Base-by-base conservation (phyloP, 176 grass and related monocot species). In the Oryza brachyantha region DNA sequence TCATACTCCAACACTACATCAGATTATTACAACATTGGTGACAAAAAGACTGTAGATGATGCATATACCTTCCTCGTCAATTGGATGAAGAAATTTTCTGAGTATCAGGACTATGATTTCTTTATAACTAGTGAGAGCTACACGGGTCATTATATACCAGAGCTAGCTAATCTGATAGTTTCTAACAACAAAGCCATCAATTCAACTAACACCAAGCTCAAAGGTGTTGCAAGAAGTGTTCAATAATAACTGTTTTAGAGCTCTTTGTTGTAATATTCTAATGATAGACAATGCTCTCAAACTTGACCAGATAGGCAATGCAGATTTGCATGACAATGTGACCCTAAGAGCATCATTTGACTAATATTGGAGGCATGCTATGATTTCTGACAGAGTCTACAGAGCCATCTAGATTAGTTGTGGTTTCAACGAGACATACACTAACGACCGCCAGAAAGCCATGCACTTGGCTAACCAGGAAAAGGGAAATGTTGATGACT, bases 111-210 rank as follows among this genome's bases (percentile, higher is more conserved):
- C 19, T 76, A 42, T 50, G 86, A 91, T 73, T 94, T 94, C 48
- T 94, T 86, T 76, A 84, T 94, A 39, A 80, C 79, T 43, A 89
- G 92, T 19, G 88, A 94, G 85, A 94, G 92, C 63, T 94, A 91
- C 22, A 83, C 89, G 4, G 89, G 92, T 29, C 88, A 91, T 60
- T 91, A 91, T 68, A 62, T 94, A 77, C 92, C 89, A 41, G 79
- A 88, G 41, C 89, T 94, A 64, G 85, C 92, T 64, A 84, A 90
- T 73, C 29, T 81, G 63, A 94, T 94, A 65, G 38, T 91, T 70
- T 78, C 61, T 59, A 62, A 89, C 29, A 89, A 89, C 34, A 71
- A 28, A 62, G 81, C 26, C 19, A 88, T 24, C 45, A 79, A 73
- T 45, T 38, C n/a, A 14, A 78, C 35, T 29, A 79, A 68, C 25